phyloP scores from a whole-genome alignment of 768 basidiomycete genomes.

The Pleurotus salmoneostramineus region DNA sequence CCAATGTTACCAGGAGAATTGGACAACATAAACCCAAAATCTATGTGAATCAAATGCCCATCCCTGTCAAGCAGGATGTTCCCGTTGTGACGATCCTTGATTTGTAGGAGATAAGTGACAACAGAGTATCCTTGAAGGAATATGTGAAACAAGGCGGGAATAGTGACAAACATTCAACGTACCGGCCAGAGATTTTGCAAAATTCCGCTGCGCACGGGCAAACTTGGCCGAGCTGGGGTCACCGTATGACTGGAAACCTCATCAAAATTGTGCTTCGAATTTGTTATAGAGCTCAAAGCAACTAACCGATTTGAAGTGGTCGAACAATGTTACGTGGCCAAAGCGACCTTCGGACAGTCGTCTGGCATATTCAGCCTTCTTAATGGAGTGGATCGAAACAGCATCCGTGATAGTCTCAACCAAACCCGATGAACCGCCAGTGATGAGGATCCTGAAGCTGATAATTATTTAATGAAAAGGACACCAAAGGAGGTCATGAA shows the following conservation, averaged over 20 bases:
- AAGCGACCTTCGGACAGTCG: conserved; percentile 76
- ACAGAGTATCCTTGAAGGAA: conserved; percentile 75
- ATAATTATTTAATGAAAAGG: neutral
- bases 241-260: conserved; percentile 70
- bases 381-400: conserved; percentile 98
- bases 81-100: conserved; percentile 98
- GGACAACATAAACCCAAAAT: conserved; percentile 97
- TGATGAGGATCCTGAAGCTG: conserved; percentile 95
- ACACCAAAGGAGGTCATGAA: neutral
- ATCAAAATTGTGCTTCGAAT: neutral
- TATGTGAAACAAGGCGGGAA: neutral
- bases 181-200: conserved; percentile 90
- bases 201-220: conserved; percentile 86
- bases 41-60: conserved; percentile 94
- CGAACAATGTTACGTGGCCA: conserved; percentile 84
- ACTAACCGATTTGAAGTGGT: conserved; percentile 77
- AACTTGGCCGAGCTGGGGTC: conserved; percentile 85
- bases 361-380: conserved; percentile 96
- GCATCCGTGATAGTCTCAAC: conserved; percentile 99
- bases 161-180: conserved; percentile 10
- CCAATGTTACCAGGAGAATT: conserved; percentile 98
- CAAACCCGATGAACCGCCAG: conserved; percentile 87
- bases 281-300: conserved; percentile 18
- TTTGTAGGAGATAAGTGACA: conserved; percentile 93
- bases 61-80: conserved; percentile 96